These are phyloP conservation scores for Ogataea populi-albae DNA, from an alignment of 805 yeast species.

Conservation along the genomic window DNA sequence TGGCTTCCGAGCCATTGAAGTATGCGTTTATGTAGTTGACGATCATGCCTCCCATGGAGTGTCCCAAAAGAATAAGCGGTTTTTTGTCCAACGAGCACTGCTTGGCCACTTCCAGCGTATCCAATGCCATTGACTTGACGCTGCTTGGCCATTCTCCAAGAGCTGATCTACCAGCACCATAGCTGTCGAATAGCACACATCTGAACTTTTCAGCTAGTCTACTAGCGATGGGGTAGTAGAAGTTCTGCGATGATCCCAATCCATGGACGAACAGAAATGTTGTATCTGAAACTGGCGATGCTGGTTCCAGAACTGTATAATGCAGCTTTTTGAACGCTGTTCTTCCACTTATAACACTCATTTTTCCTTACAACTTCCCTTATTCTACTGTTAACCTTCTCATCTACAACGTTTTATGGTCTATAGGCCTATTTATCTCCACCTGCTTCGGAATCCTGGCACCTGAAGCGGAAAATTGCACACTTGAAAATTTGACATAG, in stretches of 20 bases:
- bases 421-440: too few species aligned
- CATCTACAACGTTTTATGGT: too few species aligned
- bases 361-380: too few species aligned
- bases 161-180: constrained; percentile 12
- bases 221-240: constrained; percentile 10
- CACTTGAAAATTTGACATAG: too few species aligned
- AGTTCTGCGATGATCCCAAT: constrained; percentile 18
- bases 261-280: constrained; percentile 17
- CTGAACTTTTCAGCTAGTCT: constrained; percentile 5
- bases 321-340: constrained; percentile 4
- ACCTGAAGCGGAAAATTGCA: too few species aligned
- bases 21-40: constrained; percentile 11
- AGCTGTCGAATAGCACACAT: constrained; percentile 16
- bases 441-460: too few species aligned
- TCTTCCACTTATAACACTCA: constrained; percentile 1
- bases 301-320: constrained; percentile 2
- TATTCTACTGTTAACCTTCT: too few species aligned
- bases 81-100: constrained; percentile 7
- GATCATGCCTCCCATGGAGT: constrained; percentile 20
- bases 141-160: not conserved
- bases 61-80: constrained; percentile 14
- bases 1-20: constrained; percentile 3
- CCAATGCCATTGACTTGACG: constrained; percentile 12
- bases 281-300: not conserved
- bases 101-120: constrained; percentile 13